phyloP scores from a whole-genome alignment of 108 stramenopile species.

The Cyclotella atomus region DNA sequence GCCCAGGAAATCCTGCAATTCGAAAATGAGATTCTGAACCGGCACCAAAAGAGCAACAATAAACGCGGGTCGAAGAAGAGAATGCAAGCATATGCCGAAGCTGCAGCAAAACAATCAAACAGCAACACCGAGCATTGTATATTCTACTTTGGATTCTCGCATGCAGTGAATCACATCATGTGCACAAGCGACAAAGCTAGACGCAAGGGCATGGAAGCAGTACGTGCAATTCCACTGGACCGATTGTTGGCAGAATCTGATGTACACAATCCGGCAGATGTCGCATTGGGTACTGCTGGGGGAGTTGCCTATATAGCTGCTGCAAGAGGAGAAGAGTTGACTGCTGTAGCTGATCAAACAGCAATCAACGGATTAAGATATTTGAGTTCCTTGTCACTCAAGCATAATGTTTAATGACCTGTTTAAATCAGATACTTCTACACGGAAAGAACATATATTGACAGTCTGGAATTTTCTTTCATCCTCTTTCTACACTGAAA shows the following conservation, averaged over 20 bases:
- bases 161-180: slow-evolving; percentile 77
- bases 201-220: slow-evolving; percentile 63
- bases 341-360: slow-evolving; percentile 40
- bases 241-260: slow-evolving; percentile 84
- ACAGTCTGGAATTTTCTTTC: not conserved
- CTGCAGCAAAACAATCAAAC: slow-evolving; percentile 3
- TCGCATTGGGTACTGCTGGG: slow-evolving; percentile 73
- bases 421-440: no score
- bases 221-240: slow-evolving; percentile 65
- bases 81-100: not conserved
- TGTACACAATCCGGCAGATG: slow-evolving; percentile 66
- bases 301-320: slow-evolving; percentile 69
- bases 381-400: slow-evolving; percentile 35
- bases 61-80: slow-evolving; percentile 5
- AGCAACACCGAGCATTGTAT: slow-evolving; percentile 25
- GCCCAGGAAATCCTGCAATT: slow-evolving; percentile 65
- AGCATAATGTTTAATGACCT: not conserved
- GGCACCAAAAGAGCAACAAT: not conserved
- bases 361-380: slow-evolving; percentile 57
- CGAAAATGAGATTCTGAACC: slow-evolving; percentile 42
- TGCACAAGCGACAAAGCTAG: slow-evolving; percentile 69
- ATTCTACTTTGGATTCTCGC: slow-evolving; percentile 88
- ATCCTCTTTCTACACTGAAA: no score
- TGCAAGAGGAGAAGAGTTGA: slow-evolving; percentile 43
- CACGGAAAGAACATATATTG: not conserved